A percentile compares a stretch with the other conserved stretches of the same genome.
Evolutionary conservation across 1,284 basidiomycete species (phyloP).

Genomic region (Erythrobasidium hasegawianum): DNA sequence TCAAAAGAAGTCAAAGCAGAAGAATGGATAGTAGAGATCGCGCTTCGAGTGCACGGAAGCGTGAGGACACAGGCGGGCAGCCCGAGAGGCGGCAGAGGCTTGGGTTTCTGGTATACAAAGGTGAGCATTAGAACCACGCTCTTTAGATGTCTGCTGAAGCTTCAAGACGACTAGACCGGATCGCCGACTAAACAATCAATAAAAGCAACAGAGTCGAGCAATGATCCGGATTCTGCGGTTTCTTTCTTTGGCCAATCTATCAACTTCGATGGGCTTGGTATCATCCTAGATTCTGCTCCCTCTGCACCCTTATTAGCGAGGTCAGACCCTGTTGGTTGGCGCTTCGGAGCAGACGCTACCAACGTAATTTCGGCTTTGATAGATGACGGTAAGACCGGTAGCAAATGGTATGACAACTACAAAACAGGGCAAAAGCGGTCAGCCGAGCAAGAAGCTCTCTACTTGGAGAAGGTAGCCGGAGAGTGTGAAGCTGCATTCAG

Average conservation of each 20-base stretch:
- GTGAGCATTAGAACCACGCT: slow-evolving; percentile 12
- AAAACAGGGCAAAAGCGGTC: slow-evolving; percentile 33
- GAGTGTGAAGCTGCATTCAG: slow-evolving; percentile 47
- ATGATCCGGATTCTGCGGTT: slow-evolving; percentile 40
- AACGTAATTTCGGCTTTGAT: slow-evolving; percentile 45
- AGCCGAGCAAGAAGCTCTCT: slow-evolving; percentile 42
- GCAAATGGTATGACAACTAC: slow-evolving; percentile 43
- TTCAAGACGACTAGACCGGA: neutral
- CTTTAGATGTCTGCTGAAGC: neutral
- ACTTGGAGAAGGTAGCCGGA: slow-evolving; percentile 43
- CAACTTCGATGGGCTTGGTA: slow-evolving; percentile 46
- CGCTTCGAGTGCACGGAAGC: slow-evolving; percentile 45
- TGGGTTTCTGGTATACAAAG: slow-evolving; percentile 47
- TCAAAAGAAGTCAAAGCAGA: slow-evolving; percentile 38
- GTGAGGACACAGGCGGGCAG: slow-evolving; percentile 12
- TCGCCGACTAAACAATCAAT: slow-evolving; percentile 2
- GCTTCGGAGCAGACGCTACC: slow-evolving; percentile 38
- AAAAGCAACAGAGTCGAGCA: slow-evolving; percentile 28
- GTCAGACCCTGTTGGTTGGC: slow-evolving; percentile 40
- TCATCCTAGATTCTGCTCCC: slow-evolving; percentile 46
- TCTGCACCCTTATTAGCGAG: slow-evolving; percentile 40
- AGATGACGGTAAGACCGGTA: slow-evolving; percentile 44
- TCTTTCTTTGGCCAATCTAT: slow-evolving; percentile 45
- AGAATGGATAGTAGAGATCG: slow-evolving; percentile 47
- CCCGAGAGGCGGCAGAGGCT: slow-evolving; percentile 44